Evolutionary conservation across 352 stramenopile genomes (phyloP).

Genomic region (Elongisporangium senticosum): DNA sequence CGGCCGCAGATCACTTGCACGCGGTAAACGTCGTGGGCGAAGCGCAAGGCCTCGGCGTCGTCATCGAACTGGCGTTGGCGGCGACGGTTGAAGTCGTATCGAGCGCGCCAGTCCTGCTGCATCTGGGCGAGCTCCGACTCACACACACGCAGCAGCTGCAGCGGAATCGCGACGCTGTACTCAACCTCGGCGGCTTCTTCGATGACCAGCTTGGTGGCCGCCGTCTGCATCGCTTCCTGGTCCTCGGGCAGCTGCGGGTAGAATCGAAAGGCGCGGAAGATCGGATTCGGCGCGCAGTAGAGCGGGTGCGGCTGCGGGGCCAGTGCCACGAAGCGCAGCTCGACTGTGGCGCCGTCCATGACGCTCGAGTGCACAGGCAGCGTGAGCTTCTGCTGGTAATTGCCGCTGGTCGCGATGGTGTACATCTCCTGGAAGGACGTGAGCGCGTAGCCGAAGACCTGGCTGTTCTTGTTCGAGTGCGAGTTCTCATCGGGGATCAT

Average conservation of each 20-base stretch:
- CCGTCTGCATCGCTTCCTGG: constrained; percentile 32
- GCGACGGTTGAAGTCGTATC: constrained; percentile 82
- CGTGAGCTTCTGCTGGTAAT: constrained; percentile 55
- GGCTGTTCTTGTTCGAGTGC: constrained; percentile 51
- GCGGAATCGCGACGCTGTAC: constrained; percentile 73
- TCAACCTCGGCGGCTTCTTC: constrained; percentile 77
- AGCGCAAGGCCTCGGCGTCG: constrained; percentile 69
- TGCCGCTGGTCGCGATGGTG: constrained; percentile 50
- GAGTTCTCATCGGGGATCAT: constrained; percentile 76
- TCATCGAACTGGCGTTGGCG: constrained; percentile 72
- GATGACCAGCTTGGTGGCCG: constrained; percentile 58
- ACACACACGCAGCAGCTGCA: constrained; percentile 72
- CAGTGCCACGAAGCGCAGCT: constrained; percentile 53
- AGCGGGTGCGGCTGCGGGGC: constrained; percentile 38
- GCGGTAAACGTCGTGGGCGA: constrained; percentile 74
- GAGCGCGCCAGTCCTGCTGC: constrained; percentile 62
- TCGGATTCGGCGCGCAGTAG: constrained; percentile 38
- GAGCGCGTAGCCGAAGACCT: constrained; percentile 64
- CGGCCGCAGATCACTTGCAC: constrained; percentile 63
- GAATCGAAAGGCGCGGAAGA: constrained; percentile 66
- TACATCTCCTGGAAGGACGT: constrained; percentile 81
- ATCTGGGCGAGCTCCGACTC: constrained; percentile 66
- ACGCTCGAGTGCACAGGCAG: constrained; percentile 62
- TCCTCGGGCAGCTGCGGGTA: constrained; percentile 53
- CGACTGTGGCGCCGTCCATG: constrained; percentile 51